Conservation (phyloP, 176 grass and related monocot genomes). For the Poa pratensis region DNA sequence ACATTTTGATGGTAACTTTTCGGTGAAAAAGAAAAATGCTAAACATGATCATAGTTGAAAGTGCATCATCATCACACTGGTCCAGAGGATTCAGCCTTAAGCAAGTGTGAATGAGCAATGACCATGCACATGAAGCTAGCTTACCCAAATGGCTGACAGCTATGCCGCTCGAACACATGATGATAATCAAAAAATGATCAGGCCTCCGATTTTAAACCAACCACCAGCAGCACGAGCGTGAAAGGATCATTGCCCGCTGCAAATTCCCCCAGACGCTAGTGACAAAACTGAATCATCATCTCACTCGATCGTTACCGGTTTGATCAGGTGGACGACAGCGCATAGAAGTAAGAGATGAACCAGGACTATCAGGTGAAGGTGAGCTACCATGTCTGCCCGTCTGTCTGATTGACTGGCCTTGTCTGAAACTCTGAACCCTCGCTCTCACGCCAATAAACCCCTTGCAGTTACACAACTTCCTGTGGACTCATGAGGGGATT, state of each 20-base stretch:
- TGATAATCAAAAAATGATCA: slow-evolving; percentile 34
- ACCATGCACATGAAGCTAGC: slow-evolving; percentile 36
- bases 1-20: slow-evolving; percentile 43
- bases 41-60: slow-evolving; percentile 33
- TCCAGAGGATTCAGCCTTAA: slow-evolving; percentile 45
- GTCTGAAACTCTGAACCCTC: background rate
- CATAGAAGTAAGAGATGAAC: slow-evolving; percentile 36
- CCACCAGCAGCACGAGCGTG: slow-evolving; percentile 52
- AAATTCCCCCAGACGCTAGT: slow-evolving; percentile 2
- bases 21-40: slow-evolving; percentile 32
- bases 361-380: slow-evolving; percentile 14
- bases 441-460: slow-evolving; percentile 20
- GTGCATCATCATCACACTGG: slow-evolving; percentile 39
- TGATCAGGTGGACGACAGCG: background rate
- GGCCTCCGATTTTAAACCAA: slow-evolving; percentile 38
- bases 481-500: background rate
- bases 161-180: slow-evolving; percentile 8
- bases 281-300: slow-evolving; percentile 28
- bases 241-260: slow-evolving; percentile 48
- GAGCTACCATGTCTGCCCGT: slow-evolving; percentile 3
- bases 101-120: slow-evolving; percentile 40
- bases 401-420: background rate
- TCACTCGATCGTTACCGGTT: background rate
- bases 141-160: slow-evolving; percentile 19
- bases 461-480: background rate